phyloP scores from a whole-genome alignment of 225 moss, liverwort and hornwort genomes.

The Polytrichum formosum region DNA sequence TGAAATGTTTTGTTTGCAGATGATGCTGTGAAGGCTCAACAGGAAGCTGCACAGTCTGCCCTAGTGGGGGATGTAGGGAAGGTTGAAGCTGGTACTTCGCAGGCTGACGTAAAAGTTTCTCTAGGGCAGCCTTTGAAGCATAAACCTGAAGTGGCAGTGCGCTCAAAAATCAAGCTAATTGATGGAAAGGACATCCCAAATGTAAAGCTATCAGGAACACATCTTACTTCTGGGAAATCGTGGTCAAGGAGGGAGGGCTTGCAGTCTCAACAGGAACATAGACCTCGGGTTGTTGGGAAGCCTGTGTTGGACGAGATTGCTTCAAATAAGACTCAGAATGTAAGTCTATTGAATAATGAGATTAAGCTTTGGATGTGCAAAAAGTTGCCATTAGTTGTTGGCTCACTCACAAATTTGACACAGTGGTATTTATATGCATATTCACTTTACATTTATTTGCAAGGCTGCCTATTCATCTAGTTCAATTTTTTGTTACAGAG shows the following conservation, averaged over 20 bases:
- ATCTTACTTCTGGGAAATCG: conserved; percentile 18
- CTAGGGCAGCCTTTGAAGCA: conserved; percentile 19
- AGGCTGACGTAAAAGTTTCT: conserved; percentile 12
- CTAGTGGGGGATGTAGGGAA: conserved; percentile 19
- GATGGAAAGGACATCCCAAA: conserved; percentile 20
- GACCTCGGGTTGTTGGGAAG: conserved; percentile 17
- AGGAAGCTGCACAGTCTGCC: neutral
- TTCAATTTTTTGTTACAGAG: too few relatives aligned
- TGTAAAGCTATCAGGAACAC: conserved; percentile 19
- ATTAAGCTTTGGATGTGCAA: too few relatives aligned
- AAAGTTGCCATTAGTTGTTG: too few relatives aligned
- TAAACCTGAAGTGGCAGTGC: conserved; percentile 22
- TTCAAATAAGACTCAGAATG: conserved; percentile 27
- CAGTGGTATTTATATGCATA: too few relatives aligned
- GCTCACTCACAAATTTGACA: too few relatives aligned
- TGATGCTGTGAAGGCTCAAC: neutral
- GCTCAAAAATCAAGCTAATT: conserved; percentile 12
- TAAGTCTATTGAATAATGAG: conserved; percentile 22
- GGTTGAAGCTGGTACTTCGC: conserved; percentile 13
- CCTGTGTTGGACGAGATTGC: conserved; percentile 24
- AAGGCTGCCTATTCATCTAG: too few relatives aligned
- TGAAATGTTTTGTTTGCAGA: too few relatives aligned
- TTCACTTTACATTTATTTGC: too few relatives aligned
- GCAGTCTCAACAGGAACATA: conserved; percentile 26
- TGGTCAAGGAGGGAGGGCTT: conserved; percentile 20